These are phyloP conservation scores for Vigna radiata DNA, from an alignment of 306 rosid species.

Conservation along the genomic window DNA sequence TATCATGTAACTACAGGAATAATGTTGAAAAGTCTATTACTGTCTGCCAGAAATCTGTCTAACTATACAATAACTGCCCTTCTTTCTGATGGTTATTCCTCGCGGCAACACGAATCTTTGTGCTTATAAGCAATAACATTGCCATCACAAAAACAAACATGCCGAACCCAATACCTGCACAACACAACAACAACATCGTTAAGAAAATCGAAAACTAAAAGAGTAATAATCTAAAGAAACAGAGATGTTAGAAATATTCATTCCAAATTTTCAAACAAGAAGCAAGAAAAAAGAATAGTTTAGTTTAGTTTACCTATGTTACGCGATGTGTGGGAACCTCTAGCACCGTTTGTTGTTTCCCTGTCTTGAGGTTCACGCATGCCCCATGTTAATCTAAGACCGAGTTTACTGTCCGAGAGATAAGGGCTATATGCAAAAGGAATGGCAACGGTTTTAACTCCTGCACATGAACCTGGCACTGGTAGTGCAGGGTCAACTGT, in stretches of 20 bases:
- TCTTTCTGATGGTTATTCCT: conserved; percentile 41
- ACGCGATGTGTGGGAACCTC: conserved; percentile 38
- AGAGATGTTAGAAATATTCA: not conserved
- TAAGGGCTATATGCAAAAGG: conserved; percentile 80
- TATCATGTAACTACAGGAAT: not conserved
- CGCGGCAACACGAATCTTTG: conserved; percentile 39
- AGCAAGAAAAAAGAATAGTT: conserved; percentile 14
- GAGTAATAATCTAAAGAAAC: not conserved
- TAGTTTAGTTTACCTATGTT: conserved; percentile 46
- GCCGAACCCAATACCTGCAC: conserved; percentile 56
- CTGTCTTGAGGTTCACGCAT: conserved; percentile 45
- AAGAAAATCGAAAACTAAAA: not conserved
- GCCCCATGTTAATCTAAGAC: conserved; percentile 76
- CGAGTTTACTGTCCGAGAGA: conserved; percentile 69
- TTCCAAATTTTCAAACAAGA: not conserved
- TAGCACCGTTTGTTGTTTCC: conserved; percentile 25
- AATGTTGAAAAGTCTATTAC: not conserved
- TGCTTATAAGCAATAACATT: conserved; percentile 28
- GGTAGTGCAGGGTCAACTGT: conserved; percentile 59
- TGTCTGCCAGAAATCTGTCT: conserved; percentile 44
- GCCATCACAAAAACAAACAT: conserved; percentile 44
- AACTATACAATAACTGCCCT: conserved; percentile 42
- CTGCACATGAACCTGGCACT: conserved; percentile 59
- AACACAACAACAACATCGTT: conserved; percentile 39
- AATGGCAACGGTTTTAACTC: conserved; percentile 64